These are phyloP conservation scores for Talaromyces sp. DNA, from an alignment of 2,329 filamentous ascomycete genomes.

Conservation along the genomic window DNA sequence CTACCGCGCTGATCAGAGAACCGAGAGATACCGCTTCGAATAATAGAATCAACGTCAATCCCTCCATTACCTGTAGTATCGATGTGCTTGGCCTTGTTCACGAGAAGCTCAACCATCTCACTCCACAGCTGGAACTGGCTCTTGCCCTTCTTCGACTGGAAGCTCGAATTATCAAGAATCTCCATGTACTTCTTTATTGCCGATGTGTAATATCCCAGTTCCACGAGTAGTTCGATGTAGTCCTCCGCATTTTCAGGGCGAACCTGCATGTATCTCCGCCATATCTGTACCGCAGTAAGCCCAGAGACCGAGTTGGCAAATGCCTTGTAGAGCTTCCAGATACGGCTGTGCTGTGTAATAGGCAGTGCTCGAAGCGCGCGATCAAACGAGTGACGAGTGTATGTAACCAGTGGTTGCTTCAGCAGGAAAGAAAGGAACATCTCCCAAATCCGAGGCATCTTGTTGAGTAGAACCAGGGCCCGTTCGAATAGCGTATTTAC, in stretches of 20 bases:
- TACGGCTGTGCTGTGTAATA: constrained; percentile 89
- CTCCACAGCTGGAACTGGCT: constrained; percentile 96
- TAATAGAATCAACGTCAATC: constrained; percentile 87
- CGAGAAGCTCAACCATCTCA: constrained; percentile 92
- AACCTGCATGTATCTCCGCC: constrained; percentile 94
- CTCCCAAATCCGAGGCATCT: constrained; percentile 98
- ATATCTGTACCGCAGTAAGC: constrained; percentile 86
- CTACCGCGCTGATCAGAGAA: constrained; percentile 94
- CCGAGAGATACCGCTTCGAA: constrained; percentile 82
- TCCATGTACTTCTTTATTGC: constrained; percentile 89
- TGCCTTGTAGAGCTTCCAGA: constrained; percentile 86
- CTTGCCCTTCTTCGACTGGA: constrained; percentile 89
- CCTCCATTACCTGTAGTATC: constrained; percentile 75
- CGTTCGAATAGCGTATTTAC: constrained; percentile 94
- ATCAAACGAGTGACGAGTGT: constrained; percentile 84
- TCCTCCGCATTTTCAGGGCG: constrained; percentile 94
- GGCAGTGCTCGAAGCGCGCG: constrained; percentile 86
- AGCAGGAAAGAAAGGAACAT: constrained; percentile 91
- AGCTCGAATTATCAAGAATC: constrained; percentile 83
- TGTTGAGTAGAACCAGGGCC: constrained; percentile 88
- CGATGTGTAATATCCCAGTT: constrained; percentile 81
- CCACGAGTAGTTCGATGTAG: constrained; percentile 82
- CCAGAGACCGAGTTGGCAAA: constrained; percentile 91
- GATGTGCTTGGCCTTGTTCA: constrained; percentile 83
- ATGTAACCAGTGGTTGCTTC: constrained; percentile 85